A percentile compares a stretch with the other conserved stretches of the same genome.
phyloP scores from a whole-genome alignment of 2,329 filamentous ascomycete species.

The Penicillium sp. region DNA sequence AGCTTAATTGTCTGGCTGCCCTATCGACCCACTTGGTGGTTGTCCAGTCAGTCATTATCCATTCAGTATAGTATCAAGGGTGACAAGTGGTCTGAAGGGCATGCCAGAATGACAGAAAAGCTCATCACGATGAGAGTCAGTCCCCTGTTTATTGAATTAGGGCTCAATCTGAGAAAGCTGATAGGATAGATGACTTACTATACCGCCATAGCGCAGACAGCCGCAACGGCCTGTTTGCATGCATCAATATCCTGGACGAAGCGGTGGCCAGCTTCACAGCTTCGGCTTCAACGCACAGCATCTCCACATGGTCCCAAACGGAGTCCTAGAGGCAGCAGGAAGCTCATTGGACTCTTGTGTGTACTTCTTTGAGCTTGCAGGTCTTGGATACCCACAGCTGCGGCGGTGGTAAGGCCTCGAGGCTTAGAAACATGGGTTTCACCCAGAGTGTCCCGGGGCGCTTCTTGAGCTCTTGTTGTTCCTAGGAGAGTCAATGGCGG shows the following conservation, averaged over 20 bases:
- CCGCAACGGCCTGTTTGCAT: constrained; percentile 34
- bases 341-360: constrained; percentile 9
- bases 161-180: neutral
- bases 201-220: constrained; percentile 13
- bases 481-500: constrained; percentile 12
- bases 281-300: constrained; percentile 10
- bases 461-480: neutral
- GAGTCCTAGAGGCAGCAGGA: constrained; percentile 20
- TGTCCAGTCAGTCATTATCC: constrained; percentile 3
- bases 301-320: constrained; percentile 35
- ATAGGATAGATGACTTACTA: neutral
- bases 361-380: constrained; percentile 19
- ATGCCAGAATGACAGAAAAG: neutral
- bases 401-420: constrained; percentile 36
- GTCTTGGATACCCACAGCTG: constrained; percentile 34
- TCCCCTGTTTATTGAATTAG: neutral
- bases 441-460: neutral
- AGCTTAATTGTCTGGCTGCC: constrained; percentile 29
- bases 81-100: neutral
- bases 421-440: constrained; percentile 24
- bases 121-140: neutral
- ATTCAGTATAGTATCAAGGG: constrained; percentile 4
- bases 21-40: constrained; percentile 13
- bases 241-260: constrained; percentile 14
- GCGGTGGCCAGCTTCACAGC: neutral